These are phyloP conservation scores for Tothia fuscella DNA, from an alignment of 2,329 filamentous ascomycete species.

Conservation along the genomic window DNA sequence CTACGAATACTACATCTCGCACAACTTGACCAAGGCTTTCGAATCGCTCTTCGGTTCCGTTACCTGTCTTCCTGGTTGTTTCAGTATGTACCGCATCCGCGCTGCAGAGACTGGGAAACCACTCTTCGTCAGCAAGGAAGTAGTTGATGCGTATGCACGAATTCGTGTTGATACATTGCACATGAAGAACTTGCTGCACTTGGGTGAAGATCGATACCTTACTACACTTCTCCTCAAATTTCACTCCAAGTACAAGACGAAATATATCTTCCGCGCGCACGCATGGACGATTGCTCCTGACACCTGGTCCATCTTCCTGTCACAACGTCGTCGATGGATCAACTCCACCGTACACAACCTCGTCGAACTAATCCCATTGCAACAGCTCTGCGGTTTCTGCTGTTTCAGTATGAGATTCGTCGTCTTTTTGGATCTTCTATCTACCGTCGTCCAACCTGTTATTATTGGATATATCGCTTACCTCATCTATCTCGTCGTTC, in stretches of 20 bases:
- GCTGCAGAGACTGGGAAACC: conserved; percentile 91
- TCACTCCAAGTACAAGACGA: conserved; percentile 93
- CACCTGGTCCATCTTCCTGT: conserved; percentile 87
- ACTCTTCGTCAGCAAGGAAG: conserved; percentile 85
- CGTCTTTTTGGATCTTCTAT: conserved; percentile 86
- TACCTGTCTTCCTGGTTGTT: conserved; percentile 95
- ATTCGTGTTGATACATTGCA: conserved; percentile 96
- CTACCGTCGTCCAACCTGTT: conserved; percentile 83
- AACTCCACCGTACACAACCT: conserved; percentile 98
- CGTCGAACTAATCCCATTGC: conserved; percentile 84
- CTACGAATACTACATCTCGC: conserved; percentile 98
- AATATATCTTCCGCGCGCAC: conserved; percentile 84
- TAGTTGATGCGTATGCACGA: conserved; percentile 76
- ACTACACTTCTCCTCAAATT: conserved; percentile 89
- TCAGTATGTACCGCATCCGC: conserved; percentile 96
- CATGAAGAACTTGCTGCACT: conserved; percentile 95
- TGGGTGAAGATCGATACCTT: conserved; percentile 95
- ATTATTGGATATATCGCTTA: conserved; percentile 84
- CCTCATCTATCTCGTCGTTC: conserved; percentile 62
- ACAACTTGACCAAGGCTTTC: conserved; percentile 93
- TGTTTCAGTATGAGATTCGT: conserved; percentile 99
- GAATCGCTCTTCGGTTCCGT: conserved; percentile 95
- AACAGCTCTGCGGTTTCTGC: conserved; percentile 96
- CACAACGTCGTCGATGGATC: conserved; percentile 98
- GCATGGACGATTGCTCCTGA: conserved; percentile 97